A percentile compares a stretch with the other conserved stretches of the same genome.
These are phyloP conservation scores for Macadamia integrifolia DNA, from an alignment of 164 flowering plant species.

Conservation along the genomic window DNA sequence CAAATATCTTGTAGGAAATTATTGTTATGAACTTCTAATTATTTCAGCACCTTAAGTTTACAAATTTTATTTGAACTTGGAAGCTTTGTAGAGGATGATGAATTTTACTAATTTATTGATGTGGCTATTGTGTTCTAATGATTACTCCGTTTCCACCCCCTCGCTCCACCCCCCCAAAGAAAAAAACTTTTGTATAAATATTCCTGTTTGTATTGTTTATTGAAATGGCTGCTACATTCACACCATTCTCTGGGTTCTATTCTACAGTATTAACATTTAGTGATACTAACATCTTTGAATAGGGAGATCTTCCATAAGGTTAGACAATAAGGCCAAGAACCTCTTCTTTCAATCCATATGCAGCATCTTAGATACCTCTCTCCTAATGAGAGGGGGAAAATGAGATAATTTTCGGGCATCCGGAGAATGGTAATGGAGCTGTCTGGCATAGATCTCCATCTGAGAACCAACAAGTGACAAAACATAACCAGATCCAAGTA, in stretches of 20 bases:
- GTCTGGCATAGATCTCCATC: background rate
- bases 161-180: too few relatives aligned
- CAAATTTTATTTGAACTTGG: too few relatives aligned
- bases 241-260: background rate
- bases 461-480: background rate
- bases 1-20: too few relatives aligned
- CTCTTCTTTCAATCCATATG: slow-evolving; percentile 28
- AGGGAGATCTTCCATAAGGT: background rate
- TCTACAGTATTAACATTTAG: too few relatives aligned
- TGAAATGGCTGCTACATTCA: background rate
- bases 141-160: too few relatives aligned
- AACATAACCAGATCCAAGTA: background rate
- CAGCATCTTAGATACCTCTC: slow-evolving; percentile 40
- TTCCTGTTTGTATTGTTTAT: too few relatives aligned
- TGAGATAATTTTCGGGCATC: background rate
- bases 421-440: background rate
- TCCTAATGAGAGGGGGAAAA: slow-evolving; percentile 17
- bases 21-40: too few relatives aligned
- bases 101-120: too few relatives aligned
- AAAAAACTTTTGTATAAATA: too few relatives aligned
- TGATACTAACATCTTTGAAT: background rate
- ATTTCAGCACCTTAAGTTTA: too few relatives aligned
- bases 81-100: too few relatives aligned
- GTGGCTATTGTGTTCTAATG: too few relatives aligned
- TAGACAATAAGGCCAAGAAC: slow-evolving; percentile 19